Percentiles rank a stretch among this genome's conserved stretches.
phyloP scores from a whole-genome alignment of 768 basidiomycete genomes.

The Lanmaoa pseudosensibilis region DNA sequence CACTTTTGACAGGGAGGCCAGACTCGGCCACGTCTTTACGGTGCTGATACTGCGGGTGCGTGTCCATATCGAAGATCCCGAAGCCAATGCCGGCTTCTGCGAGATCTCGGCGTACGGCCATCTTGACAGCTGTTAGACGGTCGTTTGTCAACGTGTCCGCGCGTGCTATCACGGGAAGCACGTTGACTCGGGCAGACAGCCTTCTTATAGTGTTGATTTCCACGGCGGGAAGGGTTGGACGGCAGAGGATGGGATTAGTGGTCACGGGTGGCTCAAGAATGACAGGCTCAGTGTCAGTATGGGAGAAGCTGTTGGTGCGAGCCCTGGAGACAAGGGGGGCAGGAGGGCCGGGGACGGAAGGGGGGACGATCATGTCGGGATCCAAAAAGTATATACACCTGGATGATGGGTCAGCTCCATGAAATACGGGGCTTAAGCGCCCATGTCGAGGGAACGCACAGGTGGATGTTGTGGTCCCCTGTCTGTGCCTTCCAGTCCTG shows the following conservation, averaged over 20 bases:
- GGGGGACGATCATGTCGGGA: conserved; percentile 77
- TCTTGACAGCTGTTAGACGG: conserved; percentile 74
- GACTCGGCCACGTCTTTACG: conserved; percentile 45
- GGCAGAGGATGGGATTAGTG: conserved; percentile 65
- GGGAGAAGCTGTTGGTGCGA: conserved; percentile 70
- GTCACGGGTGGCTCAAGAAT: conserved; percentile 79
- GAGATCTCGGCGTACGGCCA: conserved; percentile 77
- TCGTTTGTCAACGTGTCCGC: conserved; percentile 83
- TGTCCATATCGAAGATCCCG: conserved; percentile 83
- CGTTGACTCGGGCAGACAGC: conserved; percentile 79
- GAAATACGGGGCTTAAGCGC: conserved; percentile 31
- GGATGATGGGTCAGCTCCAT: conserved; percentile 24
- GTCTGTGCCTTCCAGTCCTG: conserved; percentile 71
- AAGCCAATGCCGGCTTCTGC: conserved; percentile 86
- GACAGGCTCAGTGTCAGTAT: conserved; percentile 70
- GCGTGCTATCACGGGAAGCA: conserved; percentile 81
- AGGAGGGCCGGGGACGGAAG: conserved; percentile 63
- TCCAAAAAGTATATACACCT: conserved; percentile 89
- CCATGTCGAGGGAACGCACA: conserved; percentile 48
- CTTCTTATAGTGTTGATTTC: conserved; percentile 81
- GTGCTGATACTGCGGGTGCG: conserved; percentile 47
- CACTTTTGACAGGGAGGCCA: conserved; percentile 45
- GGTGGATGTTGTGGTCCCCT: conserved; percentile 78
- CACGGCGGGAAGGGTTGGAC: conserved; percentile 63
- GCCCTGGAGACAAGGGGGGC: conserved; percentile 67